A percentile compares a stretch with the other conserved stretches of the same genome.
Conservation (phyloP, 2,329 filamentous ascomycete genomes). For the Diatrype stigma region DNA sequence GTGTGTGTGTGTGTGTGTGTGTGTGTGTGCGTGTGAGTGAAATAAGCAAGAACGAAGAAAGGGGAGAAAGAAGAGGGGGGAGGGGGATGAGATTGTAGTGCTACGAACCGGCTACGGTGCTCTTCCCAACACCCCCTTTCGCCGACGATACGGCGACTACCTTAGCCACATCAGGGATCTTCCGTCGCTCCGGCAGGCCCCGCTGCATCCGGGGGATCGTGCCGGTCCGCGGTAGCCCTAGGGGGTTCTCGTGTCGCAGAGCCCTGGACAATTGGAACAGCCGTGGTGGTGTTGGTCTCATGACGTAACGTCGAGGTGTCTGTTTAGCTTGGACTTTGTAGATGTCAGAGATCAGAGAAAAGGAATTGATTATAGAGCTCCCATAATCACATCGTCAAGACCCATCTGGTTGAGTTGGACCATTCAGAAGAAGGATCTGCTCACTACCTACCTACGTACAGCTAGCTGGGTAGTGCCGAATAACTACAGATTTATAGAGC, state of each 20-base stretch:
- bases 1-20: no score
- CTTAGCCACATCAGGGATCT: slow-evolving; percentile 80
- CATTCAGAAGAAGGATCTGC: no score
- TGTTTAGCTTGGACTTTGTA: not conserved
- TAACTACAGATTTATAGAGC: no score
- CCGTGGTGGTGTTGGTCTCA: slow-evolving; percentile 34
- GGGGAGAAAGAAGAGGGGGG: no score
- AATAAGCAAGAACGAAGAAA: no score
- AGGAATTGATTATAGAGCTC: no score
- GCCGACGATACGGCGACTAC: slow-evolving; percentile 96
- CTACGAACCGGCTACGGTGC: slow-evolving; percentile 73
- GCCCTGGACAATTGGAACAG: slow-evolving; percentile 50
- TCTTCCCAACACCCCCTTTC: slow-evolving; percentile 97
- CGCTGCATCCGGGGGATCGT: slow-evolving; percentile 72
- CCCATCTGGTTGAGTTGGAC: no score
- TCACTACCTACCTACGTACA: no score
- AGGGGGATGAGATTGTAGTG: not conserved
- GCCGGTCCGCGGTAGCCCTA: slow-evolving; percentile 79
- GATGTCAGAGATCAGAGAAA: no score
- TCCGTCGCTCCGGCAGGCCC: slow-evolving; percentile 74
- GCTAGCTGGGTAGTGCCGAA: no score
- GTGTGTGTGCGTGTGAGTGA: no score
- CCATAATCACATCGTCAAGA: no score
- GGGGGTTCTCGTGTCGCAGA: slow-evolving; percentile 78
- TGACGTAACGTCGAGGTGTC: slow-evolving; percentile 20